A percentile compares a stretch with the other conserved stretches of the same genome.
Conservation (phyloP, 2,329 filamentous ascomycete genomes). For the Neodidymelliopsis sp. region DNA sequence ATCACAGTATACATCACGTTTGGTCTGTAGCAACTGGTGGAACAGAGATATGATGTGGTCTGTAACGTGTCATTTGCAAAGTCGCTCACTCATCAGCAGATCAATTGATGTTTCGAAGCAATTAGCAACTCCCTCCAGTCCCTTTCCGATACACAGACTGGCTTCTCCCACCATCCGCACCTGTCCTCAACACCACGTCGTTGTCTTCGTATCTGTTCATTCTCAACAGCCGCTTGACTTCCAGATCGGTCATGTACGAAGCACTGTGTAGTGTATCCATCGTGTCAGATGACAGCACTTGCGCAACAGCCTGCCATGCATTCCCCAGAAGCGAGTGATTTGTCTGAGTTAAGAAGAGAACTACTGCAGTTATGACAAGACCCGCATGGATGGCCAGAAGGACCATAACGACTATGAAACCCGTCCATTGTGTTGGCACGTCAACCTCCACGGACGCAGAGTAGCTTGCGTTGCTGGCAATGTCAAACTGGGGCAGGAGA, state of each 20-base stretch:
- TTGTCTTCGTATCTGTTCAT: background rate
- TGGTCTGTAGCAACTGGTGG: too few relatives aligned
- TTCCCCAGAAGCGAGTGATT: conserved; percentile 21
- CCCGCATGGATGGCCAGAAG: conserved; percentile 9
- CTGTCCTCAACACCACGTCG: conserved; percentile 4
- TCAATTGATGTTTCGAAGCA: too few relatives aligned
- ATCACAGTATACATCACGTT: too few relatives aligned
- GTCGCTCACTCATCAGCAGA: too few relatives aligned
- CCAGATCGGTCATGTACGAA: conserved; percentile 12
- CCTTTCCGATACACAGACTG: conserved; percentile 7
- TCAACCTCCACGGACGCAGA: background rate
- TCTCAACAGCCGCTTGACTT: conserved; percentile 11
- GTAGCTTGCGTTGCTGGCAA: background rate
- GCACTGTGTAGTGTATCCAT: conserved; percentile 11
- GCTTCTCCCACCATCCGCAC: conserved; percentile 4
- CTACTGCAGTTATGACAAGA: conserved; percentile 1
- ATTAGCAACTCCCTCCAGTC: background rate
- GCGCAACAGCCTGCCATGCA: conserved; percentile 21
- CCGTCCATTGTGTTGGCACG: conserved; percentile 11
- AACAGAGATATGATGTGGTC: too few relatives aligned
- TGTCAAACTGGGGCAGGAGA: conserved; percentile 8
- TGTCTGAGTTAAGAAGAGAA: conserved; percentile 11
- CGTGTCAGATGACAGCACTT: conserved; percentile 15
- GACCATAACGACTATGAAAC: conserved; percentile 6
- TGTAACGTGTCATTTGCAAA: too few relatives aligned